A percentile compares a stretch with the other conserved stretches of the same genome.
phyloP scores from a whole-genome alignment of 345 rosid species.

The Salix udensis region DNA sequence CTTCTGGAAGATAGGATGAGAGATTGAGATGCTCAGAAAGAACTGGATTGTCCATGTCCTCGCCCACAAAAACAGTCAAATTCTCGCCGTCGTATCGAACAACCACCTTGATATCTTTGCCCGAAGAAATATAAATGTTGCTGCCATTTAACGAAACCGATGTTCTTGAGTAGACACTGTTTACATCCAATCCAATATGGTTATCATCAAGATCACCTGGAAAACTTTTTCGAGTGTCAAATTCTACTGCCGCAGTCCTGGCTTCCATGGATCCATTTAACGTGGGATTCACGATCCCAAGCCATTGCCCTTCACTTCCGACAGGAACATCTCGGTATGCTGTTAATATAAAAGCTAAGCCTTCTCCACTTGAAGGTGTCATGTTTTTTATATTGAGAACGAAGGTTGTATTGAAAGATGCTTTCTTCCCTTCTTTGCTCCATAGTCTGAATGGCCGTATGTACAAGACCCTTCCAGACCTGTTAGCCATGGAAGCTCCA shows the following conservation, averaged over 20 bases:
- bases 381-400: conserved; percentile 38
- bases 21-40: conserved; percentile 45
- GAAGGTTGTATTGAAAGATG: conserved; percentile 58
- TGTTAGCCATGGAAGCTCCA: conserved; percentile 21
- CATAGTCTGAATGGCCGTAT: conserved; percentile 37
- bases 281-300: conserved; percentile 45
- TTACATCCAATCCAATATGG: conserved; percentile 63
- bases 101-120: conserved; percentile 10
- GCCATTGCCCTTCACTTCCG: conserved; percentile 60
- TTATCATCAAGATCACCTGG: conserved; percentile 50
- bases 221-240: conserved; percentile 60
- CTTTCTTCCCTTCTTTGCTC: conserved; percentile 14
- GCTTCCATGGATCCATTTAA: conserved; percentile 28
- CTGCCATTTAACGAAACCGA: conserved; percentile 39
- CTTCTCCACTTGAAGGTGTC: conserved; percentile 58
- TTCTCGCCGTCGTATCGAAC: conserved; percentile 46
- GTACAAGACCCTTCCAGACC: conserved; percentile 43
- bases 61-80: conserved; percentile 38
- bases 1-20: conserved; percentile 43
- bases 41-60: conserved; percentile 19
- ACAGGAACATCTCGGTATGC: conserved; percentile 21
- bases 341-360: conserved; percentile 61
- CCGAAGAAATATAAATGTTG: conserved; percentile 26
- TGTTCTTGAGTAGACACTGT: conserved; percentile 34
- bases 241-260: conserved; percentile 53